These are phyloP conservation scores for Cyamopsis tetragonoloba DNA, from an alignment of 306 rosid genomes.

Conservation along the genomic window DNA sequence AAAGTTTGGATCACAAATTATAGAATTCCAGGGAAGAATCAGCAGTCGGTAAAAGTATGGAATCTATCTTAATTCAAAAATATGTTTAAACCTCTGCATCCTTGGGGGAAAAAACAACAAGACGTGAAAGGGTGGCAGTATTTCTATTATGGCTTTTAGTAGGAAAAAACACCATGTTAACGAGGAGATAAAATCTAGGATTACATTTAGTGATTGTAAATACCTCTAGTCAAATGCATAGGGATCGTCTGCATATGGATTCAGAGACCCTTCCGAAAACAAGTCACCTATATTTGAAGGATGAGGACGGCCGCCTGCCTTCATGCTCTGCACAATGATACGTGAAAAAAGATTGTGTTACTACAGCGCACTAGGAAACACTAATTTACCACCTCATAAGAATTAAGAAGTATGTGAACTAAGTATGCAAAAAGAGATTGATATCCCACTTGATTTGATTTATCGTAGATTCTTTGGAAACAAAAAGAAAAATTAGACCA, in stretches of 20 bases:
- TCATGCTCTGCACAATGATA: slow-evolving; percentile 45
- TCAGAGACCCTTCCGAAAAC: slow-evolving; percentile 95
- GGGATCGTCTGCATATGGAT: slow-evolving; percentile 97
- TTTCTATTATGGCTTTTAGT: background rate
- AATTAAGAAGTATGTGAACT: no score
- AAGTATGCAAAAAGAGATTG: slow-evolving; percentile 7
- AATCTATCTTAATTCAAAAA: background rate
- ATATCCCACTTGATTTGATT: background rate
- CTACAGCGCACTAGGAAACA: background rate
- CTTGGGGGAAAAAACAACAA: background rate
- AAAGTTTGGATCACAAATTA: background rate
- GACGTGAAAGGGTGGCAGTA: background rate
- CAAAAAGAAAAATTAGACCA: background rate
- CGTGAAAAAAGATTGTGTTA: background rate
- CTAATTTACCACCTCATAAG: slow-evolving; percentile 7
- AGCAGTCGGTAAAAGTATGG: background rate
- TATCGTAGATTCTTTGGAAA: slow-evolving; percentile 5
- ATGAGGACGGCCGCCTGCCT: slow-evolving; percentile 44
- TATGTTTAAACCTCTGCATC: slow-evolving; percentile 1
- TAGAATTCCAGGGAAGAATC: background rate
- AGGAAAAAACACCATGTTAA: slow-evolving; percentile 1
- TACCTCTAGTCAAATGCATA: slow-evolving; percentile 95
- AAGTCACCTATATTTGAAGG: slow-evolving; percentile 85
- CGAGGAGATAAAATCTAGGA: slow-evolving; percentile 5
- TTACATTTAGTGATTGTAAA: slow-evolving; percentile 12